phyloP scores from a whole-genome alignment of 768 basidiomycete genomes.

The Trametes maxima region DNA sequence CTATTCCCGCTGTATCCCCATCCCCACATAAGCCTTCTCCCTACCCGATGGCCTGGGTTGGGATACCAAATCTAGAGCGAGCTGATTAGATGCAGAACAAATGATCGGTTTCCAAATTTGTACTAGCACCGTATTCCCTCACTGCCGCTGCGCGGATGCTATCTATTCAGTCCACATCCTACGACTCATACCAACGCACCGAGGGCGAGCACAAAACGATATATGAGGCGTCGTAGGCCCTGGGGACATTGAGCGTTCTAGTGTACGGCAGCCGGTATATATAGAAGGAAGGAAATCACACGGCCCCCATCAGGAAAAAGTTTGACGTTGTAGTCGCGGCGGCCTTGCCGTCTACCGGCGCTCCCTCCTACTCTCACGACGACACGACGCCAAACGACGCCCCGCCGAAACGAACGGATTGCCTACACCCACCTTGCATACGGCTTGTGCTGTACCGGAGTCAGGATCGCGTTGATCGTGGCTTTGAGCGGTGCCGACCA shows the following conservation, averaged over 20 bases:
- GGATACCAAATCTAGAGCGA: not conserved
- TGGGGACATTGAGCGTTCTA: not conserved
- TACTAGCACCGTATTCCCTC: not conserved
- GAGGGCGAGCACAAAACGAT: not conserved
- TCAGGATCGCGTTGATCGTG: constrained; percentile 3
- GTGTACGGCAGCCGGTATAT: not conserved
- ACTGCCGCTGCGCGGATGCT: not conserved
- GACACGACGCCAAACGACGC: constrained; percentile 9
- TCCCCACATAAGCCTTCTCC: not conserved
- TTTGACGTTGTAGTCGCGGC: constrained; percentile 18
- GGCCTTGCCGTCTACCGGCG: constrained; percentile 9
- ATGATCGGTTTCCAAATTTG: not conserved
- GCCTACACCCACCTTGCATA: not conserved
- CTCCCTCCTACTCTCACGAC: constrained; percentile 21
- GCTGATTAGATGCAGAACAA: not conserved
- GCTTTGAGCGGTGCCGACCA: not conserved
- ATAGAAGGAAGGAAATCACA: constrained; percentile 15
- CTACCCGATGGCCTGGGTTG: not conserved
- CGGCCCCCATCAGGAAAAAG: constrained; percentile 17
- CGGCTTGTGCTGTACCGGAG: not conserved
- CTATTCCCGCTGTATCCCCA: too few species aligned
- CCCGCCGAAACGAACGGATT: not conserved
- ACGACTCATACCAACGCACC: not conserved
- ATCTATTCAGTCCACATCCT: not conserved
- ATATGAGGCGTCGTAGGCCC: too few species aligned